Conservation (phyloP, 2,329 filamentous ascomycete genomes). For the Scedosporium apiospermum region DNA sequence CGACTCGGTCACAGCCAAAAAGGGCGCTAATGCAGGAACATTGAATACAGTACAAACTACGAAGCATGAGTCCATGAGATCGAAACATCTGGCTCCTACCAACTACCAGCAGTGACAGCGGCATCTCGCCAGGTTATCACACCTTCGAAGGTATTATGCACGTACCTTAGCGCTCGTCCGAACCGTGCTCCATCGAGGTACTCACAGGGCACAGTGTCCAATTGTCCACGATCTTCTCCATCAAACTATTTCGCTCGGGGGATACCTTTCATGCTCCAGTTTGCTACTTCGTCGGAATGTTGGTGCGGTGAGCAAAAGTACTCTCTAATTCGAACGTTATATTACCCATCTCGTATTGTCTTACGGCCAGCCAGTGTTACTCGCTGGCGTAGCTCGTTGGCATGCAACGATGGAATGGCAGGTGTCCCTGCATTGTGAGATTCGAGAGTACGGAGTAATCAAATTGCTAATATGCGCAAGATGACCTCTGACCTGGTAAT, state of each 20-base stretch:
- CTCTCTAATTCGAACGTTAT: background rate
- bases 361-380: background rate
- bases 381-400: background rate
- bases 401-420: background rate
- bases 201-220: no score
- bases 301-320: no score
- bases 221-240: no score
- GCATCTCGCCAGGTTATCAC: no score
- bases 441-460: background rate
- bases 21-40: slow-evolving; percentile 1
- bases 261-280: no score
- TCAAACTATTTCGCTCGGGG: no score
- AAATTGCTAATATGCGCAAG: background rate
- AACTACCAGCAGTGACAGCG: background rate
- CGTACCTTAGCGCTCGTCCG: no score
- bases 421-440: background rate
- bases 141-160: no score
- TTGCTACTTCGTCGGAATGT: no score
- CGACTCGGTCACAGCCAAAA: background rate
- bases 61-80: background rate
- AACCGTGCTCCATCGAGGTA: no score
- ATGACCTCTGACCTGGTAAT: background rate
- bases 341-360: background rate
- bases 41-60: background rate
- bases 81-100: background rate